Evolutionary conservation across 2,329 filamentous ascomycete species (phyloP).

Genomic region (Sporothrix brunneoviolacea): DNA sequence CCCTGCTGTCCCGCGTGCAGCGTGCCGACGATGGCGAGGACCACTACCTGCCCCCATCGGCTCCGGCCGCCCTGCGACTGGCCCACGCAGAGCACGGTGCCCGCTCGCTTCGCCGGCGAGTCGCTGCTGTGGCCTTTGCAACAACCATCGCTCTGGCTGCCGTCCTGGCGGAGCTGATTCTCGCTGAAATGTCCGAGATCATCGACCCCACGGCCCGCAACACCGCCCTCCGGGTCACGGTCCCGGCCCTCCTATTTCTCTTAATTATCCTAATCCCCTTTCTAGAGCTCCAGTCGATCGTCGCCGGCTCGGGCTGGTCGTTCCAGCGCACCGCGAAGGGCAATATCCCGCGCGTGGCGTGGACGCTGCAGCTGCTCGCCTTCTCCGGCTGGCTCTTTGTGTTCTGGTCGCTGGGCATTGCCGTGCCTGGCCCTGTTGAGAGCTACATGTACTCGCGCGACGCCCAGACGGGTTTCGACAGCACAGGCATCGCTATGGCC

Average conservation of each 20-base stretch:
- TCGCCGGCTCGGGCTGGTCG: slow-evolving; percentile 52
- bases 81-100: slow-evolving; percentile 52
- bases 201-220: slow-evolving; percentile 61
- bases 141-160: slow-evolving; percentile 70
- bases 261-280: slow-evolving; percentile 71
- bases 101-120: slow-evolving; percentile 43
- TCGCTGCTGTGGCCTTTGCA: slow-evolving; percentile 63
- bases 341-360: slow-evolving; percentile 51
- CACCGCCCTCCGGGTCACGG: slow-evolving; percentile 60
- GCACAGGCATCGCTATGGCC: slow-evolving; percentile 25
- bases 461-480: slow-evolving; percentile 25
- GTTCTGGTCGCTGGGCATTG: slow-evolving; percentile 70
- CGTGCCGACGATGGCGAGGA: slow-evolving; percentile 49
- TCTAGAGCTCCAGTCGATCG: slow-evolving; percentile 65
- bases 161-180: slow-evolving; percentile 71
- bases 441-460: slow-evolving; percentile 20
- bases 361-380: slow-evolving; percentile 55
- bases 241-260: slow-evolving; percentile 64
- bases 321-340: slow-evolving; percentile 54
- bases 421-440: slow-evolving; percentile 35
- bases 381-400: slow-evolving; percentile 63
- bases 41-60: slow-evolving; percentile 55
- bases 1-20: slow-evolving; percentile 56
- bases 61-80: slow-evolving; percentile 52
- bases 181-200: slow-evolving; percentile 76